phyloP scores from a whole-genome alignment of 306 rosid genomes.

The Begonia fuchsioides region DNA sequence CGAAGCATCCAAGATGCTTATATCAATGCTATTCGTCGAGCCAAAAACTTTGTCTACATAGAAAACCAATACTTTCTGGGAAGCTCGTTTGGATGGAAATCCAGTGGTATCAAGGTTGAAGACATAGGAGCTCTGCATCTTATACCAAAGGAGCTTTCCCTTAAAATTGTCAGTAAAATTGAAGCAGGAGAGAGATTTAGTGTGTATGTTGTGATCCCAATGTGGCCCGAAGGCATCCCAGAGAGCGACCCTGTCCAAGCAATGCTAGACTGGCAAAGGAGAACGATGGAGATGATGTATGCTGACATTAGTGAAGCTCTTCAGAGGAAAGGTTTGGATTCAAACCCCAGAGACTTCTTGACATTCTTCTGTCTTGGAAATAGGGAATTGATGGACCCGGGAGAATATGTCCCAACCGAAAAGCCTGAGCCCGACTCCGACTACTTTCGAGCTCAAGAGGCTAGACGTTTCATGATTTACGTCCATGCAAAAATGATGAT shows the following conservation, averaged over 20 bases:
- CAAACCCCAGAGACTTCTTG: conserved; percentile 44
- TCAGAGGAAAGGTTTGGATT: conserved; percentile 22
- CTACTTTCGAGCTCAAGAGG: conserved; percentile 42
- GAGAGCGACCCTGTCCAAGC: conserved; percentile 76
- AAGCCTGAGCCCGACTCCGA: conserved; percentile 43
- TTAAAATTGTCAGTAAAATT: conserved; percentile 77
- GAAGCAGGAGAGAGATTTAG: conserved; percentile 59
- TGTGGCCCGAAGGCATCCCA: conserved; percentile 95
- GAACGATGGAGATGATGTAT: conserved; percentile 87
- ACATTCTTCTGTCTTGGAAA: conserved; percentile 83
- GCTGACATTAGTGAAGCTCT: conserved; percentile 48
- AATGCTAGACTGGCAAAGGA: conserved; percentile 73
- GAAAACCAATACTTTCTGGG: conserved; percentile 86
- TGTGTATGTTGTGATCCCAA: conserved; percentile 66
- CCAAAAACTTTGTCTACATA: conserved; percentile 71
- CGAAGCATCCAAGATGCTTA: conserved; percentile 75
- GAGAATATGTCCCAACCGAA: conserved; percentile 37
- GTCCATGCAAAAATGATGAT: conserved; percentile 99
- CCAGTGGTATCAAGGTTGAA: conserved; percentile 32
- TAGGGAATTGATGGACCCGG: conserved; percentile 14
- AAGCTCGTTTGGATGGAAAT: conserved; percentile 70
- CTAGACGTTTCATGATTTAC: conserved; percentile 78
- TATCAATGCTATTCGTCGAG: conserved; percentile 62
- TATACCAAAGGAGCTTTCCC: conserved; percentile 63
- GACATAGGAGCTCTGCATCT: conserved; percentile 69